Percentiles rank a stretch among this genome's conserved stretches.
Conservation (phyloP, 148 eudicot species). For the Rhododendron ferrugineum region DNA sequence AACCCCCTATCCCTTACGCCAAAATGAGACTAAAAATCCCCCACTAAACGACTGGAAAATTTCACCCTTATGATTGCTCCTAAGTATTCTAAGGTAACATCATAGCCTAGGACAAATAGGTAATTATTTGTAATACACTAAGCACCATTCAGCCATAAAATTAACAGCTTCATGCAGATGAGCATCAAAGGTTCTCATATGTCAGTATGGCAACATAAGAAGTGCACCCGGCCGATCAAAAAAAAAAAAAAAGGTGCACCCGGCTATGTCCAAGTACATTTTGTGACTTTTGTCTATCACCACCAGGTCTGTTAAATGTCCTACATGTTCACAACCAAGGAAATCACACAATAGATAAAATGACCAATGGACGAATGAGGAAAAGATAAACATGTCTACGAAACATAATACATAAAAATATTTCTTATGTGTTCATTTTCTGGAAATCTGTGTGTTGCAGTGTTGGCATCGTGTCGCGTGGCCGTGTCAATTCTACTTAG, state of each 20-base stretch:
- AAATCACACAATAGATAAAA: neutral
- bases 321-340: neutral
- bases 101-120: neutral
- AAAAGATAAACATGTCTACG: neutral
- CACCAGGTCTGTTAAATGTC: neutral
- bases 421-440: neutral
- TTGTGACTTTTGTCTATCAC: neutral
- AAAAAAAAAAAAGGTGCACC: too few species aligned
- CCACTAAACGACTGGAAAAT: too few species aligned
- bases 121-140: neutral
- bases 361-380: neutral
- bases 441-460: neutral
- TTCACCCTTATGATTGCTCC: too few species aligned
- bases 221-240: neutral
- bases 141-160: neutral
- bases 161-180: neutral
- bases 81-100: neutral
- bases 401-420: too few species aligned
- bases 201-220: neutral
- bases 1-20: too few species aligned
- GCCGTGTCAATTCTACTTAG: neutral
- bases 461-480: neutral
- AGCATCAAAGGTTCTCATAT: neutral
- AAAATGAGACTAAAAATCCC: too few species aligned
- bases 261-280: neutral